Percentiles rank a stretch among this genome's conserved stretches.
Evolutionary conservation across 2,329 filamentous ascomycete species (phyloP).

Genomic region (Trichoderma guizhouense): DNA sequence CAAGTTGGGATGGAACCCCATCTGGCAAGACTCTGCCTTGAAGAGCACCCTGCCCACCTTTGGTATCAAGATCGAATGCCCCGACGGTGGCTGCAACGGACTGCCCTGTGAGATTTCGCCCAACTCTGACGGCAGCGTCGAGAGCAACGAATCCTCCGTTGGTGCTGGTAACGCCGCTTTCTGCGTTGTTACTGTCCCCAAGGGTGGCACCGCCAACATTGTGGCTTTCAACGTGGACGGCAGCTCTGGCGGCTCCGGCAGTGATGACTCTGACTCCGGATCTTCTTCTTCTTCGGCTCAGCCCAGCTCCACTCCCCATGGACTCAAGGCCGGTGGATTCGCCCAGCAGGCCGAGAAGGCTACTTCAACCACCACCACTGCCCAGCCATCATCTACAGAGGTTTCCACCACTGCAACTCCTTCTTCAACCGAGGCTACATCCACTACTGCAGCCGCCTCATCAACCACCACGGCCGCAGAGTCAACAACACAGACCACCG

Average conservation of each 20-base stretch:
- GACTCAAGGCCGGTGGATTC: conserved; percentile 20
- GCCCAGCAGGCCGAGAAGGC: conserved; percentile 4
- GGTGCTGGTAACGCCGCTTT: conserved; percentile 69
- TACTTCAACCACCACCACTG: conserved; percentile 11
- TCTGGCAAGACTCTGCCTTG: conserved; percentile 58
- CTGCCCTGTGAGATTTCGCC: conserved; percentile 72
- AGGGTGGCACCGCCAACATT: conserved; percentile 64
- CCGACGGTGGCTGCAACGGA: conserved; percentile 63
- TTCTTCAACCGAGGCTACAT: conserved; percentile 19
- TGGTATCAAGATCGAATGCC: conserved; percentile 68
- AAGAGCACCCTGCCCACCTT: conserved; percentile 58
- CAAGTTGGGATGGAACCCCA: conserved; percentile 76
- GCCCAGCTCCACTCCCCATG: not conserved
- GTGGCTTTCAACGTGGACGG: conserved; percentile 54
- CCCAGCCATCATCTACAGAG: conserved; percentile 9
- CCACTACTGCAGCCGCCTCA: conserved; percentile 19
- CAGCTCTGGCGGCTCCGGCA: conserved; percentile 25
- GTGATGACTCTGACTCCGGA: conserved; percentile 19
- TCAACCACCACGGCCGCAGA: conserved; percentile 20
- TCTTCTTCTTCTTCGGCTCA: not conserved
- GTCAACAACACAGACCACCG: conserved; percentile 4
- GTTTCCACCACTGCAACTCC: conserved; percentile 21
- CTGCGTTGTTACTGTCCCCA: conserved; percentile 72
- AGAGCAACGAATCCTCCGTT: conserved; percentile 48
- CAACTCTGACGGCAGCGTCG: conserved; percentile 56